Evolutionary conservation across 768 basidiomycete genomes (phyloP).

Genomic region (Mycena rosella): DNA sequence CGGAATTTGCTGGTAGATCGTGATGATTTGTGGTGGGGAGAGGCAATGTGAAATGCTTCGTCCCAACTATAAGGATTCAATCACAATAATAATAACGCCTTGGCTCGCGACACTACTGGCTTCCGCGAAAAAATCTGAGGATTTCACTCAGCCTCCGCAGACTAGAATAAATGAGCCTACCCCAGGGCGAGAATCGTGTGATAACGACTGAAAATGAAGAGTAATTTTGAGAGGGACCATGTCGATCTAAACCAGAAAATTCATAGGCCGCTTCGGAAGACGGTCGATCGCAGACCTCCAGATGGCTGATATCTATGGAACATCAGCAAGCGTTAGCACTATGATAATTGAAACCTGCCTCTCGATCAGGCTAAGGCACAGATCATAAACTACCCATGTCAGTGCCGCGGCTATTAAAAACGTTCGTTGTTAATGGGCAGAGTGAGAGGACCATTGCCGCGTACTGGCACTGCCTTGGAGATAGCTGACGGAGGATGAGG

Average conservation of each 20-base stretch:
- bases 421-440: too few relatives aligned
- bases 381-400: conserved; percentile 25
- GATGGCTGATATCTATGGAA: conserved; percentile 4
- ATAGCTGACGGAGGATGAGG: not conserved
- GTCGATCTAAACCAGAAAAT: conserved; percentile 2
- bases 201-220: conserved; percentile 25
- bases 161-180: not conserved
- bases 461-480: not conserved
- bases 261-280: not conserved
- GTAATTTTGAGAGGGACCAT: conserved; percentile 18
- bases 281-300: conserved; percentile 12
- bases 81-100: too few relatives aligned
- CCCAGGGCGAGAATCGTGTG: conserved; percentile 18
- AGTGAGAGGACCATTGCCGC: not conserved
- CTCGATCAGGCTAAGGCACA: conserved; percentile 19
- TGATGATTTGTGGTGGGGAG: not conserved
- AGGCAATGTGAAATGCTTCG: conserved; percentile 17
- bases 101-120: too few relatives aligned
- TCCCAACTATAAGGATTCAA: conserved; percentile 12
- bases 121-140: conserved; percentile 19
- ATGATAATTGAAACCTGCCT: not conserved
- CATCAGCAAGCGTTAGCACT: not conserved
- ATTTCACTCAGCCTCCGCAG: not conserved
- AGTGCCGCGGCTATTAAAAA: conserved; percentile 18
- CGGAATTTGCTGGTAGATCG: not conserved